Evolutionary conservation across 1,284 basidiomycete species (phyloP), one percentile per base, ranked within the genome.

Genomic region (Schizophyllum commune): DNA sequence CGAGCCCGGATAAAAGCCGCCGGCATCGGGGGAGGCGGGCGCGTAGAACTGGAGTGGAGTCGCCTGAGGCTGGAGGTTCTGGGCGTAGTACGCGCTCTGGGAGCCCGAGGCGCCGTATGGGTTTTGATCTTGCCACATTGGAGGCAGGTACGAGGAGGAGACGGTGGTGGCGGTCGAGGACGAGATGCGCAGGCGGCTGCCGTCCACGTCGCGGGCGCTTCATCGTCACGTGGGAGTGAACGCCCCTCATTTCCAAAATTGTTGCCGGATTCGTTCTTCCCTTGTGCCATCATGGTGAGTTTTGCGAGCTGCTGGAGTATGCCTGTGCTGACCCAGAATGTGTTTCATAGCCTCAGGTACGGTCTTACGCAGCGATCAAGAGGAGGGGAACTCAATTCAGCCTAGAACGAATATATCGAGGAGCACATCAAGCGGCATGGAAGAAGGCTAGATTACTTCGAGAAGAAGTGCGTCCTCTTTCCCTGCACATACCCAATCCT

Each of bases 371-470:
- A 32, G n/a, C 32, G 13, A 15, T 27, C n/a, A 6, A 27, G 17
- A 6, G 5, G 19, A 17, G 4, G 32, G 33, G 21, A 57, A 27
- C 52, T 59, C 32, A 33, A 33, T 21, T 32, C 20, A 2, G 17
- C 19, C 5, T 69, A 93, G 89, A 94, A 94, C 78, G 92, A 94
- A 73, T 94, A 94, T 71, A 94, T 94, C 71, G 91, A 94, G 75
- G 92, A 94, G 76, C 88, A 90, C 70, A 92, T 94, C 71, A 93
- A 91, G 73, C 82, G 88, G 60, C 89, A 94, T 83, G 91, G 91
- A 70, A 82, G 91, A 68, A 84, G 90, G 73, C 78, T 94, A 79
- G 91, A 94, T 79, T 85, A 92, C 73, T 91, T 84, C 72, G 92
- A 94, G 77, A 82, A 84, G 69, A 92, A 86, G 92, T 93, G 70